Conservation (phyloP, 202 grass and related monocot species). For the Saccharum hybrid region DNA sequence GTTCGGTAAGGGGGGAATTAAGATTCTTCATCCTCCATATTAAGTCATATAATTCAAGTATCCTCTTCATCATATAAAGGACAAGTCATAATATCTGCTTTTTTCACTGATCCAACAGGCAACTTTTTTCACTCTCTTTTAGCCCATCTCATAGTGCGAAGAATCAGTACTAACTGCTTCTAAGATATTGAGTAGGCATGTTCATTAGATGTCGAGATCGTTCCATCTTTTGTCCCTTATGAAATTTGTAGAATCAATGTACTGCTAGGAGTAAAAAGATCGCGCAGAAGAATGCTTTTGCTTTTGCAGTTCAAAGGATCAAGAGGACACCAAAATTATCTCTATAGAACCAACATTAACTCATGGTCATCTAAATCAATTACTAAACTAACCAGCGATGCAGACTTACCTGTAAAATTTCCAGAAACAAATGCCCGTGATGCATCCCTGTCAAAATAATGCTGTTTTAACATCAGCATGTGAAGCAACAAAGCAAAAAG, state of each 20-base stretch:
- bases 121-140: background rate
- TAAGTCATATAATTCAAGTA: background rate
- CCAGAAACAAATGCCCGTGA: constrained; percentile 91
- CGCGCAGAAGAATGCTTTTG: constrained; percentile 2
- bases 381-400: background rate
- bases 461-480: constrained; percentile 50
- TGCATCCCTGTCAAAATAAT: constrained; percentile 70
- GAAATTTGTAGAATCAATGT: background rate
- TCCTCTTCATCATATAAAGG: background rate
- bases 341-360: background rate
- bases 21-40: background rate
- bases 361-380: background rate
- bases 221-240: background rate
- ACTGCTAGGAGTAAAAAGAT: constrained; percentile 20
- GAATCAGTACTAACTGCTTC: background rate
- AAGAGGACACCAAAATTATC: background rate
- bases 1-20: constrained; percentile 1
- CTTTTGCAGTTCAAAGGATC: constrained; percentile 4
- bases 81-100: background rate
- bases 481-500: constrained; percentile 10
- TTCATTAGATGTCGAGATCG: background rate
- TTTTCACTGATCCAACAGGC: background rate
- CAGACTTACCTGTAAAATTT: constrained; percentile 83
- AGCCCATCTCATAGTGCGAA: background rate
- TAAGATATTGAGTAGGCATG: background rate